Evolutionary conservation across 2,329 filamentous ascomycete genomes (phyloP), one percentile per base, ranked within the genome.

Genomic region (Fusarium protoensiforme): DNA sequence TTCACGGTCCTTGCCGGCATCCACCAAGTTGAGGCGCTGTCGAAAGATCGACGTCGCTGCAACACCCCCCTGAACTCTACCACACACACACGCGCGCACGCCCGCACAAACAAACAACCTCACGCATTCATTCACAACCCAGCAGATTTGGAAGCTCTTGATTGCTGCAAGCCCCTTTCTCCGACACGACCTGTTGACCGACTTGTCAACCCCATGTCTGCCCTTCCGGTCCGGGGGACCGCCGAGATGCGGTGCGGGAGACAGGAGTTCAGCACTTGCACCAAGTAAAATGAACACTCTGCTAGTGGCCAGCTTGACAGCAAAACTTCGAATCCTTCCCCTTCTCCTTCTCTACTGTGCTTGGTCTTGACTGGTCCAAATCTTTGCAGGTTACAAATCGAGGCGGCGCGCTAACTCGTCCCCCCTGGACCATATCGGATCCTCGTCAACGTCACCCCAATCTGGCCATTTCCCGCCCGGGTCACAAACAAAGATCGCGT

Each of bases 1-100:
- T 24, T 41, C 39, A 41, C 39, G 39, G 39, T 41, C 39, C 39
- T 22, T 22, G 41, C 31, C 70, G 39, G 54, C 48, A 35, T 35
- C 36, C 24, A 36, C 51, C 41, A 63, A 64, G 64, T 61, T 61
- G 29, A 61, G 60, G 56, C 46, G 59, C 67, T 61, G 59, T 73
- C 57, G 71, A 73, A 56, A 43, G 62, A 73, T 73, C 70, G 70
- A 68, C 69, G n/a, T 61, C 22, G 67, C 38, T 71, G 63, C 63
- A 64, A 71, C 67, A 73, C 71, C 57, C 62, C 69, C 68, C 69
- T 66, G 65, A 69, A 69, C 69, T 71, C 57, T 68, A 65, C 51
- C 48, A 24, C 60, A 51, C 67, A 73, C 69, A 65, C 66, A 60
- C 38, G 43, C 16, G 35, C 46, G 31, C 65, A 48, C 24, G 22